These are phyloP conservation scores for Cicer yamashitae DNA, from an alignment of 306 rosid species.

Conservation along the genomic window DNA sequence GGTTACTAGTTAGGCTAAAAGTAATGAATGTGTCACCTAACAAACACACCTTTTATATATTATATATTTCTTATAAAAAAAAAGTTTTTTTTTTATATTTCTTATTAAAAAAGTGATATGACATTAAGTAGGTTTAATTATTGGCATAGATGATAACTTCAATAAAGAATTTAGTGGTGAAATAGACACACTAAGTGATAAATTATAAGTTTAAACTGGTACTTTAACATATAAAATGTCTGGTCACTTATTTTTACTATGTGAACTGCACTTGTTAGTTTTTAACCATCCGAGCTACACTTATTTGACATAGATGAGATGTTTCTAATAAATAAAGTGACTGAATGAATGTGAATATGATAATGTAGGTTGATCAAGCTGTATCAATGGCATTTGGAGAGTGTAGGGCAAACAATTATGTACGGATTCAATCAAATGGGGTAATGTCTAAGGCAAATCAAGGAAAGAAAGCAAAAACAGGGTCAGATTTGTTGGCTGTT, in stretches of 20 bases:
- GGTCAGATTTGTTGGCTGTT: constrained; percentile 52
- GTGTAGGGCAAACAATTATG: constrained; percentile 65
- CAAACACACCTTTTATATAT: constrained; percentile 10
- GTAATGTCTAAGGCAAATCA: constrained; percentile 35
- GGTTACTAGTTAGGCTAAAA: constrained; percentile 50
- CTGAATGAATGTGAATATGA: neutral
- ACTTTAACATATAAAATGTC: no score
- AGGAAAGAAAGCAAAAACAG: constrained; percentile 39
- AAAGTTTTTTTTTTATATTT: neutral
- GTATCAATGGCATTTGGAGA: constrained; percentile 91
- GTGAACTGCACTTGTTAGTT: no score
- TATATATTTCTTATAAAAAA: neutral
- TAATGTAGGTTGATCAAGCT: constrained; percentile 87
- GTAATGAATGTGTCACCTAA: constrained; percentile 45
- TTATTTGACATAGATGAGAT: no score
- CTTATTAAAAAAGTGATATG: neutral
- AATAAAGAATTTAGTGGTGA: no score
- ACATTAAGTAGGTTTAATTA: constrained; percentile 46
- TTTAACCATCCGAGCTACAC: no score
- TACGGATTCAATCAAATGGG: constrained; percentile 78
- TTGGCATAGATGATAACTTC: neutral
- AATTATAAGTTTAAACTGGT: no score
- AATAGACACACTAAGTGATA: no score
- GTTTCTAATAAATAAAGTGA: neutral
- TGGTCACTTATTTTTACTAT: no score